Conservation (phyloP, 768 basidiomycete species). For the Boletus sp. region DNA sequence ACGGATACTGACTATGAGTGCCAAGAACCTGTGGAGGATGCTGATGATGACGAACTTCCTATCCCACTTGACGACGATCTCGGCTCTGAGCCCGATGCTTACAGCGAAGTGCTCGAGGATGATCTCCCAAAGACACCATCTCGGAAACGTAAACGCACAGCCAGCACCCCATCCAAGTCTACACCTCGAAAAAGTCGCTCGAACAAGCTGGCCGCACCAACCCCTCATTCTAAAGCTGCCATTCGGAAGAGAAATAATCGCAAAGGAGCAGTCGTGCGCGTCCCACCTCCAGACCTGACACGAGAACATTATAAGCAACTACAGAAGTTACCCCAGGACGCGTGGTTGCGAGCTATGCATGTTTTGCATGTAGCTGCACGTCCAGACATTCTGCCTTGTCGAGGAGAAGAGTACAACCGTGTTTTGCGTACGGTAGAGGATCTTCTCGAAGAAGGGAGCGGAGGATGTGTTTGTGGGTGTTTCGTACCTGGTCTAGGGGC, state of each 20-base stretch:
- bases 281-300: slow-evolving; percentile 36
- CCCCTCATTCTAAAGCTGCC: slow-evolving; percentile 74
- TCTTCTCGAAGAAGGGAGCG: slow-evolving; percentile 87
- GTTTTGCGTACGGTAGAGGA: slow-evolving; percentile 79
- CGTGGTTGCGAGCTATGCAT: slow-evolving; percentile 87
- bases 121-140: slow-evolving; percentile 50
- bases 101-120: slow-evolving; percentile 25
- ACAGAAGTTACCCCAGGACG: slow-evolving; percentile 63
- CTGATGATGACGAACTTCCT: slow-evolving; percentile 24
- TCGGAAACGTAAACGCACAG: slow-evolving; percentile 47
- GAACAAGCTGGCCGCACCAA: slow-evolving; percentile 55
- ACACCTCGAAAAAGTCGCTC: slow-evolving; percentile 37
- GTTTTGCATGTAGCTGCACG: slow-evolving; percentile 90
- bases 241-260: slow-evolving; percentile 44
- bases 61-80: slow-evolving; percentile 12
- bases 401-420: slow-evolving; percentile 79
- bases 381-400: slow-evolving; percentile 85
- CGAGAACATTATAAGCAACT: slow-evolving; percentile 39
- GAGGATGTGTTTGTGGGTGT: slow-evolving; percentile 88
- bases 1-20: slow-evolving; percentile 23
- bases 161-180: slow-evolving; percentile 28
- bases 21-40: slow-evolving; percentile 16
- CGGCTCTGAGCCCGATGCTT: slow-evolving; percentile 29
- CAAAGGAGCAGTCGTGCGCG: slow-evolving; percentile 30
- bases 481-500: not conserved